These are phyloP conservation scores for Chloranthus sessilifolius DNA, from an alignment of 164 flowering plant genomes.

Conservation along the genomic window DNA sequence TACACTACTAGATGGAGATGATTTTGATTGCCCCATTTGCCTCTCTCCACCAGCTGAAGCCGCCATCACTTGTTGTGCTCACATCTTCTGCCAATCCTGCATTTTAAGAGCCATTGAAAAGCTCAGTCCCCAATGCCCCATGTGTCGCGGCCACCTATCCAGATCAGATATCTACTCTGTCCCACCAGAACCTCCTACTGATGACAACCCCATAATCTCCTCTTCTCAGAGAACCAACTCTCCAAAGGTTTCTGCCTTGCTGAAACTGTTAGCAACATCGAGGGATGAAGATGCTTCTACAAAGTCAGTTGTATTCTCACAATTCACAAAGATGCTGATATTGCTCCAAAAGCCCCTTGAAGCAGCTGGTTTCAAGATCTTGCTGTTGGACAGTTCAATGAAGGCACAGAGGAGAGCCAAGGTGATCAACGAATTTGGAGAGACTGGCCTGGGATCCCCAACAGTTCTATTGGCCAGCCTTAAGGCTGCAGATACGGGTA, in stretches of 20 bases:
- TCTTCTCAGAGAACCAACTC: slow-evolving; percentile 25
- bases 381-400: slow-evolving; percentile 81
- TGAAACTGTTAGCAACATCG: slow-evolving; percentile 47
- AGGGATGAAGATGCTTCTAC: slow-evolving; percentile 36
- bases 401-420: slow-evolving; percentile 56
- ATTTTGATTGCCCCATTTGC: slow-evolving; percentile 89
- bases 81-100: slow-evolving; percentile 76
- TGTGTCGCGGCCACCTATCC: slow-evolving; percentile 67
- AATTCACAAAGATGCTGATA: slow-evolving; percentile 70
- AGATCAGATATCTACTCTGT: slow-evolving; percentile 64
- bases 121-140: slow-evolving; percentile 59
- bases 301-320: slow-evolving; percentile 86
- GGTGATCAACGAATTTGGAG: slow-evolving; percentile 56
- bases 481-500: slow-evolving; percentile 76
- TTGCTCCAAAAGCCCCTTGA: slow-evolving; percentile 68
- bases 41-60: slow-evolving; percentile 59
- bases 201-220: slow-evolving; percentile 9
- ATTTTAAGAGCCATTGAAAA: slow-evolving; percentile 56
- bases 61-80: slow-evolving; percentile 77
- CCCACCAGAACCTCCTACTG: slow-evolving; percentile 44
- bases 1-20: slow-evolving; percentile 78
- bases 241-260: slow-evolving; percentile 62
- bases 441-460: slow-evolving; percentile 31
- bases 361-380: slow-evolving; percentile 59
- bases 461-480: slow-evolving; percentile 76